Base-by-base conservation (phyloP, 2,329 filamentous ascomycete species). In the Corinectria fuckeliana region DNA sequence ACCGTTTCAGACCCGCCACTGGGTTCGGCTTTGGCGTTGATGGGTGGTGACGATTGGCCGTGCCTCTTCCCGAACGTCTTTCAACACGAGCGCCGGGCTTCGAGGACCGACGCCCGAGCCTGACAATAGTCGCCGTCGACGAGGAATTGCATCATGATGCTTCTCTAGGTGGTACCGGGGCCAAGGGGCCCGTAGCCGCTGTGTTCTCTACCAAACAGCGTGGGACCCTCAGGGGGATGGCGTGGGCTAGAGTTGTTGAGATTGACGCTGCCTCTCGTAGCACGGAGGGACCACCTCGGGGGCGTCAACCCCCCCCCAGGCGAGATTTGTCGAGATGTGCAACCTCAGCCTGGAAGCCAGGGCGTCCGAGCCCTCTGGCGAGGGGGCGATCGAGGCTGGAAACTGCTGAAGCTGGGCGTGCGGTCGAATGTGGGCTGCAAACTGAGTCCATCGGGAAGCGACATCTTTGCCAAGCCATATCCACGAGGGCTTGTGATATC, bases 401-500 rank as follows among this genome's bases (percentile, higher is more conserved):
- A n/a, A n/a, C n/a, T 18, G 51, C 28, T 13, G 25, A 25, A n/a
- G n/a, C n/a, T 49, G n/a, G 32, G 32, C n/a, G n/a, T n/a, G n/a
- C n/a, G 10, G n/a, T 36, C 14, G 41, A 45, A n/a, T 20, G 51
- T 60, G 52, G 60, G 60, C 62, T 62, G 60, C 49, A 56, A 62
- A 51, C 58, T 64, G 44, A 66, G 63, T 59, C 58, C 25, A 14
- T 30, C 67, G 69, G 69, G 51, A 67, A 50, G 56, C 64, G 50
- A 65, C 69, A 71, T 60, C 8, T 44, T 39, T 48, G 66, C 61
- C 56, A 64, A 61, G 52, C 41, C 58, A 60, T 48, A 48, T 28
- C 57, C 59, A 69, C 65, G 64, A 63, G 69, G 55, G 51, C 57
- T 66, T 58, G 66, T 69, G 64, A 66, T 67, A 50, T 60, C 25